phyloP scores from a whole-genome alignment of 1,139 yeast species.

The Scheffersomyces segobiensis region DNA sequence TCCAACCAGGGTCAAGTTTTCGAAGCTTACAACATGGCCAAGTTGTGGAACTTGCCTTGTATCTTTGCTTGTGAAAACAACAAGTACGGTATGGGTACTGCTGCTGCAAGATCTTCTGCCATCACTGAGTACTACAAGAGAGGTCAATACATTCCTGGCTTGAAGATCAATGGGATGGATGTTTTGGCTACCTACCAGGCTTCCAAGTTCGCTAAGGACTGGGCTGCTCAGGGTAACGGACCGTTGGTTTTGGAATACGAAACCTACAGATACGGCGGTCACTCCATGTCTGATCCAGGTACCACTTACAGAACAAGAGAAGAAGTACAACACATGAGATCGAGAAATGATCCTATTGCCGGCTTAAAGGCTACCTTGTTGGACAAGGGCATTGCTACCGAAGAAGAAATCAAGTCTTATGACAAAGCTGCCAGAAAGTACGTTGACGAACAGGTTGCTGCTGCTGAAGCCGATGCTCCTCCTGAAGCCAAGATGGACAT shows the following conservation, averaged over 20 bases:
- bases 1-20: conserved; percentile 99
- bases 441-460: conserved; percentile 92
- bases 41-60: conserved; percentile 95
- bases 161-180: conserved; percentile 98
- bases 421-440: conserved; percentile 95
- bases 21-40: conserved; percentile 98
- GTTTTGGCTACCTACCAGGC: conserved; percentile 94
- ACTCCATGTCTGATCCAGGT: conserved; percentile 99
- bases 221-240: conserved; percentile 92
- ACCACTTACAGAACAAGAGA: conserved; percentile 99
- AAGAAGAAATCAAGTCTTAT: conserved; percentile 88
- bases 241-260: conserved; percentile 95
- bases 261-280: conserved; percentile 99
- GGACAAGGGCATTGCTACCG: conserved; percentile 83
- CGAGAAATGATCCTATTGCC: conserved; percentile 96
- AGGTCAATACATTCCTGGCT: conserved; percentile 98
- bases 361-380: conserved; percentile 87
- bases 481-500: conserved; percentile 96
- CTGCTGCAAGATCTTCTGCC: conserved; percentile 96
- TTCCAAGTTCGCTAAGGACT: conserved; percentile 94
- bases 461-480: conserved; percentile 90
- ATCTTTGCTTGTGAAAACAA: conserved; percentile 96
- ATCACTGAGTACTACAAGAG: conserved; percentile 96
- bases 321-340: conserved; percentile 99
- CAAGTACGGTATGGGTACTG: conserved; percentile 99